phyloP scores from a whole-genome alignment of 345 rosid species.

The Cochlearia excelsa region DNA sequence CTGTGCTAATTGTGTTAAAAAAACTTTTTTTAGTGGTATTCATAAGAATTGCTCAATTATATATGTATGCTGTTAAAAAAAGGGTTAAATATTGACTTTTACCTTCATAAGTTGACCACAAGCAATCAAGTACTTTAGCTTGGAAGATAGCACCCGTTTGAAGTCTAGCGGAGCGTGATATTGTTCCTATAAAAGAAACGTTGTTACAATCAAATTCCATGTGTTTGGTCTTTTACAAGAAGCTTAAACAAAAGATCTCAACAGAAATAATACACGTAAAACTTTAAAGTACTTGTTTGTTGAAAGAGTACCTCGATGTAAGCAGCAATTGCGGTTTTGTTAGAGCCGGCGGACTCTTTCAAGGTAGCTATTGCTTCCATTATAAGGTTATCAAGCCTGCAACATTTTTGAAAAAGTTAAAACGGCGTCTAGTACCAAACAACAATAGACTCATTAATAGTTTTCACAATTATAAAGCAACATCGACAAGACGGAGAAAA shows the following conservation, averaged over 20 bases:
- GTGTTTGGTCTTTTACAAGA: background rate
- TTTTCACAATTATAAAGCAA: background rate
- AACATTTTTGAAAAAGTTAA: background rate
- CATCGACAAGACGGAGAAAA: slow-evolving; percentile 10
- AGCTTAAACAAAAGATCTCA: background rate
- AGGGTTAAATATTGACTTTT: slow-evolving; percentile 13
- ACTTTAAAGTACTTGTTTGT: background rate
- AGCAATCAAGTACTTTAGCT: slow-evolving; percentile 73
- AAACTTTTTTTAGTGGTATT: too few relatives aligned
- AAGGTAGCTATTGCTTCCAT: slow-evolving; percentile 80
- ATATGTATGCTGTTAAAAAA: background rate
- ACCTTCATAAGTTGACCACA: slow-evolving; percentile 86
- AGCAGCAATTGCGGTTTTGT: slow-evolving; percentile 77
- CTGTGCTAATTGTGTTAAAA: too few relatives aligned
- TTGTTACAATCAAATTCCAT: background rate
- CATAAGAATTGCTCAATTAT: too few relatives aligned
- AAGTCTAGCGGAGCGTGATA: slow-evolving; percentile 93
- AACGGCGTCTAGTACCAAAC: background rate
- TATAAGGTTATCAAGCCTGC: slow-evolving; percentile 85
- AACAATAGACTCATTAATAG: background rate
- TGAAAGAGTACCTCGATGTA: slow-evolving; percentile 70
- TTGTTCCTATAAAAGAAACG: slow-evolving; percentile 21
- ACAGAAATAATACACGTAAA: background rate
- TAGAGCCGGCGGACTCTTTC: slow-evolving; percentile 92
- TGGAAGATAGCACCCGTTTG: slow-evolving; percentile 75